These are phyloP conservation scores for Boletellus sp. DNA, from an alignment of 768 basidiomycete species.

Conservation along the genomic window DNA sequence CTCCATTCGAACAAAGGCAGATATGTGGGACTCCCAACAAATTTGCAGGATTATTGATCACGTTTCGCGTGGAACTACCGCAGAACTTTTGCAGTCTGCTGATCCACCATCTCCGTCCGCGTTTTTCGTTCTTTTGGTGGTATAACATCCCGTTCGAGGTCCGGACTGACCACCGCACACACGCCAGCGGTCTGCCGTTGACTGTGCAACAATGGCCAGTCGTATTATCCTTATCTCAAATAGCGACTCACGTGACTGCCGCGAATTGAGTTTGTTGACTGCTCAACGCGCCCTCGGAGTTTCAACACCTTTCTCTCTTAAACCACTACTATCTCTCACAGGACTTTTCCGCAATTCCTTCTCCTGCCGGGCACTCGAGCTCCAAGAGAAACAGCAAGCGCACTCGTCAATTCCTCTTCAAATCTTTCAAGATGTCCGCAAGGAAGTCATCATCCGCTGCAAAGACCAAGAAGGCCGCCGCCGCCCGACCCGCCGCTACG, in stretches of 20 bases:
- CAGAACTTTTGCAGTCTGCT: slow-evolving; percentile 15
- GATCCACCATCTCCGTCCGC: background rate
- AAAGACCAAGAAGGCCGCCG: slow-evolving; percentile 38
- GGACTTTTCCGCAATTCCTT: slow-evolving; percentile 19
- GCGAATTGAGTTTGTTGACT: slow-evolving; percentile 40
- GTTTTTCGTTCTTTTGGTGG: slow-evolving; percentile 17
- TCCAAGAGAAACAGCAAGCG: slow-evolving; percentile 17
- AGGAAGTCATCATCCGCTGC: slow-evolving; percentile 47
- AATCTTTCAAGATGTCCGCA: slow-evolving; percentile 26
- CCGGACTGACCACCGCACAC: slow-evolving; percentile 3
- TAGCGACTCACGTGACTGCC: slow-evolving; percentile 35
- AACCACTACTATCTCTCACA: slow-evolving; percentile 47
- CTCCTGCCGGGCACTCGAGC: slow-evolving; percentile 11
- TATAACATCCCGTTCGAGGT: slow-evolving; percentile 10
- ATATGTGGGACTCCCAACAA: slow-evolving; percentile 14
- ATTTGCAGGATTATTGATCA: slow-evolving; percentile 13
- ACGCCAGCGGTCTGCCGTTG: background rate
- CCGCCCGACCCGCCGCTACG: slow-evolving; percentile 29
- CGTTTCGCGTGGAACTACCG: slow-evolving; percentile 14
- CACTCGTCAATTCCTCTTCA: slow-evolving; percentile 6
- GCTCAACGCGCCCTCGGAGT: slow-evolving; percentile 40
- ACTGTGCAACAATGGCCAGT: slow-evolving; percentile 8
- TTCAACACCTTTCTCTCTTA: slow-evolving; percentile 39
- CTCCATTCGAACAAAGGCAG: slow-evolving; percentile 13
- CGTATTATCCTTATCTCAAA: slow-evolving; percentile 30